Conservation (phyloP, 208 protist species). For the Leishmania arabica region DNA sequence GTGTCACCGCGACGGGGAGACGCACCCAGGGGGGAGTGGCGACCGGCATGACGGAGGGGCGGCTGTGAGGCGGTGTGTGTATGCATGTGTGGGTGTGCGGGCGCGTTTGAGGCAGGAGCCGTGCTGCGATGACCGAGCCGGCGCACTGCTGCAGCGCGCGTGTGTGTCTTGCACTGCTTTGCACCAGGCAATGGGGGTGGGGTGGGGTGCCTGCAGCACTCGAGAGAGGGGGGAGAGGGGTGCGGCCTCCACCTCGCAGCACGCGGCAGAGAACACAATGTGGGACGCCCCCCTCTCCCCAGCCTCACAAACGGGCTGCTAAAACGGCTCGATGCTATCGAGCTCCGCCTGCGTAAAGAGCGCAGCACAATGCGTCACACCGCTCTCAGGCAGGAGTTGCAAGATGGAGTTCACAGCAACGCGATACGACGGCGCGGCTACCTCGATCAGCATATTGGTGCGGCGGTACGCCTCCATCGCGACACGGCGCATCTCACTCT, state of each 20-base stretch:
- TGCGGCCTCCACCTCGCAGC: neutral
- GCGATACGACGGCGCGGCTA: slow-evolving; percentile 46
- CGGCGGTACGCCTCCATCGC: slow-evolving; percentile 63
- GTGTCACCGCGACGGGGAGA: neutral
- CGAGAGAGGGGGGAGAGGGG: too few relatives aligned
- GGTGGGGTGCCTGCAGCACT: too few relatives aligned
- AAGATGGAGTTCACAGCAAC: slow-evolving; percentile 65
- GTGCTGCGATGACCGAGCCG: too few relatives aligned
- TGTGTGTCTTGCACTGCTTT: too few relatives aligned
- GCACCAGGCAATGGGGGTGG: too few relatives aligned
- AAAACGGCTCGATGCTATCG: slow-evolving; percentile 43
- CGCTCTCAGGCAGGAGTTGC: slow-evolving; percentile 21
- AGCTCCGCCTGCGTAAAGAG: slow-evolving; percentile 49
- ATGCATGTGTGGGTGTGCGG: too few relatives aligned
- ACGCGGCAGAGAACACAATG: neutral
- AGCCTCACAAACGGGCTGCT: neutral
- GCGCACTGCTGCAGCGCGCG: too few relatives aligned
- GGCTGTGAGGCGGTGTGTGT: too few relatives aligned
- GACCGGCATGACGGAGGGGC: too few relatives aligned
- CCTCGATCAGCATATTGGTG: slow-evolving; percentile 39
- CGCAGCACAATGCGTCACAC: slow-evolving; percentile 28
- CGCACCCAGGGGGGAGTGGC: neutral
- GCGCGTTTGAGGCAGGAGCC: too few relatives aligned
- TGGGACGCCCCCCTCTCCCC: neutral
- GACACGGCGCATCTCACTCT: slow-evolving; percentile 50